Conservation (phyloP, 1,284 basidiomycete genomes). For the Agroathelia rolfsii region DNA sequence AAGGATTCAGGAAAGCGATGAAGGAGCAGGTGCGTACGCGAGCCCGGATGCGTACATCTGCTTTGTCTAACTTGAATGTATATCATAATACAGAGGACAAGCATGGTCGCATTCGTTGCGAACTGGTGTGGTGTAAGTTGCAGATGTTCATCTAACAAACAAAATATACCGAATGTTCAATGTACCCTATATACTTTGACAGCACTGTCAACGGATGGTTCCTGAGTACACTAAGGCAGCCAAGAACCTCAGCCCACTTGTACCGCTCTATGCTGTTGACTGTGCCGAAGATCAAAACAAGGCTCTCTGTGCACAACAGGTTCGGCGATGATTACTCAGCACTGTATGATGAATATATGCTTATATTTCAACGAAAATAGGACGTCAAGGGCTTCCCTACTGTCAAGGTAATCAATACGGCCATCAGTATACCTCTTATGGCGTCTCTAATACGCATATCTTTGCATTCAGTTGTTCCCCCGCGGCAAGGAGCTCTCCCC, state of each 20-base stretch:
- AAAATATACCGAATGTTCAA: constrained; percentile 2
- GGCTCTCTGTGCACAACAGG: constrained; percentile 72
- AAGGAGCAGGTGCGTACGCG: constrained; percentile 56
- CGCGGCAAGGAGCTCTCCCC: constrained; percentile 56
- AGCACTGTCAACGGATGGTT: constrained; percentile 82
- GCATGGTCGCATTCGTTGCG: constrained; percentile 80
- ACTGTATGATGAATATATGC: constrained; percentile 1
- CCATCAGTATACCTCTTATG: constrained; percentile 3
- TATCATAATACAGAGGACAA: constrained; percentile 42
- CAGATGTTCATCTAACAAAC: constrained; percentile 6
- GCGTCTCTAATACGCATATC: constrained; percentile 5
- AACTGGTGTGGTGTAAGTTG: constrained; percentile 80
- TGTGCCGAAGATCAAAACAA: constrained; percentile 85
- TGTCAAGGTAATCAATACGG: constrained; percentile 47
- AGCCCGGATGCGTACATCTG: constrained; percentile 4
- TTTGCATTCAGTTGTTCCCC: constrained; percentile 53
- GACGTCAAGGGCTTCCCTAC: constrained; percentile 92
- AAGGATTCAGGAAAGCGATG: constrained; percentile 66
- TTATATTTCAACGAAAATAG: constrained; percentile 20
- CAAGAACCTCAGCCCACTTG: constrained; percentile 65
- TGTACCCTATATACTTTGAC: constrained; percentile 6
- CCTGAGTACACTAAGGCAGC: constrained; percentile 85
- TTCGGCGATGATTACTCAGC: constrained; percentile 15
- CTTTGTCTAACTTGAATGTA: constrained; percentile 1
- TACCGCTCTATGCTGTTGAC: constrained; percentile 86